A percentile compares a stretch with the other conserved stretches of the same genome.
Conservation (phyloP, 257 asterid genomes). For the Primulina tabacum region DNA sequence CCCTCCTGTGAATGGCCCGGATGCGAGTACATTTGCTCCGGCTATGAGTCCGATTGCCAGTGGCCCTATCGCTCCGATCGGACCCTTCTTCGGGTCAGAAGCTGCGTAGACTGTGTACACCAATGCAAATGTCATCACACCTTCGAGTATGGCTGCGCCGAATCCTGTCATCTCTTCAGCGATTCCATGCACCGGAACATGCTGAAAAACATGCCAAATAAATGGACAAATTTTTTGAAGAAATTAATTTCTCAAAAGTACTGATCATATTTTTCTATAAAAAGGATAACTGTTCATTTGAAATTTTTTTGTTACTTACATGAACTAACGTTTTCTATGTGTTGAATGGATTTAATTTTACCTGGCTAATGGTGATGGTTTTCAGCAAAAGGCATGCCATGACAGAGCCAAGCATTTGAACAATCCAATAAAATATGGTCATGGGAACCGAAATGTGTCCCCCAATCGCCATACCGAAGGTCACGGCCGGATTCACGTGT, state of each 20-base stretch:
- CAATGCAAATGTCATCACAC: slow-evolving; percentile 65
- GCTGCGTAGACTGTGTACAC: slow-evolving; percentile 75
- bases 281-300: too few species aligned
- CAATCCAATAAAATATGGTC: slow-evolving; percentile 61
- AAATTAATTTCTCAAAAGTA: too few species aligned
- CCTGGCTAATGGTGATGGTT: slow-evolving; percentile 52
- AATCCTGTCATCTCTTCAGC: slow-evolving; percentile 82
- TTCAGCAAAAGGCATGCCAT: slow-evolving; percentile 63
- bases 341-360: slow-evolving; percentile 5
- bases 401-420: slow-evolving; percentile 68
- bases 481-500: slow-evolving; percentile 87
- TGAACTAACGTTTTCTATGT: not conserved
- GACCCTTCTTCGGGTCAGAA: slow-evolving; percentile 51
- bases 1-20: slow-evolving; percentile 81
- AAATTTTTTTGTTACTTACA: not conserved
- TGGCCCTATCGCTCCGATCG: slow-evolving; percentile 58
- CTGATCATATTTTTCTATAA: too few species aligned
- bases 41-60: slow-evolving; percentile 57
- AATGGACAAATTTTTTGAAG: too few species aligned
- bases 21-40: slow-evolving; percentile 79
- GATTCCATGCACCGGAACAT: slow-evolving; percentile 46
- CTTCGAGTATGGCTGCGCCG: slow-evolving; percentile 73
- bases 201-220: slow-evolving; percentile 30
- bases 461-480: slow-evolving; percentile 73
- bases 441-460: slow-evolving; percentile 61